phyloP scores from a whole-genome alignment of 2,329 filamentous ascomycete species.

The Penicillium sp. region DNA sequence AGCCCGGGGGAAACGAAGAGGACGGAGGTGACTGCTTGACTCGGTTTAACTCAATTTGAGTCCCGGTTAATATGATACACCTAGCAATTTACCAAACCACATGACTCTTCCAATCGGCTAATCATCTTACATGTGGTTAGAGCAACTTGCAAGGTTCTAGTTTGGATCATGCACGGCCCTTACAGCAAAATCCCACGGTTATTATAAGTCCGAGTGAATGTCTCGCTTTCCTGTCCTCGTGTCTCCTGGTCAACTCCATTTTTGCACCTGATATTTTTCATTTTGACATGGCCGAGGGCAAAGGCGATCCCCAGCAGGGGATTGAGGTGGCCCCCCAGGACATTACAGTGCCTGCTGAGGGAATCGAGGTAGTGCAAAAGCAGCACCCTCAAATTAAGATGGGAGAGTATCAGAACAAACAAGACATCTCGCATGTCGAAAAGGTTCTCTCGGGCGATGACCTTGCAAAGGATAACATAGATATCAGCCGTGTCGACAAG shows the following conservation, averaged over 20 bases:
- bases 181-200: background rate
- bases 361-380: background rate
- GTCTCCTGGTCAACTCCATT: background rate
- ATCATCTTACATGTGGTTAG: background rate
- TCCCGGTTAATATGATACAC: background rate
- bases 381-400: conserved; percentile 9
- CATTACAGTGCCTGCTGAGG: conserved; percentile 1
- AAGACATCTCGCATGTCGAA: conserved; percentile 49
- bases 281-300: conserved; percentile 8
- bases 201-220: conserved; percentile 2
- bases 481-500: conserved; percentile 63
- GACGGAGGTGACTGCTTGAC: background rate
- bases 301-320: conserved; percentile 9
- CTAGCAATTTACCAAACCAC: background rate
- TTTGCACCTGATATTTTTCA: too few relatives aligned
- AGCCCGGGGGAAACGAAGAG: background rate
- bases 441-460: conserved; percentile 48
- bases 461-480: conserved; percentile 52
- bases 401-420: conserved; percentile 18
- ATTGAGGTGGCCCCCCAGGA: conserved; percentile 11
- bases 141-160: too few relatives aligned
- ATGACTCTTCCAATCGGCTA: background rate
- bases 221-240: background rate
- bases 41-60: background rate
- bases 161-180: background rate